Evolutionary conservation across 2,329 filamentous ascomycete genomes (phyloP).

Genomic region (Cercospora nicotianae): DNA sequence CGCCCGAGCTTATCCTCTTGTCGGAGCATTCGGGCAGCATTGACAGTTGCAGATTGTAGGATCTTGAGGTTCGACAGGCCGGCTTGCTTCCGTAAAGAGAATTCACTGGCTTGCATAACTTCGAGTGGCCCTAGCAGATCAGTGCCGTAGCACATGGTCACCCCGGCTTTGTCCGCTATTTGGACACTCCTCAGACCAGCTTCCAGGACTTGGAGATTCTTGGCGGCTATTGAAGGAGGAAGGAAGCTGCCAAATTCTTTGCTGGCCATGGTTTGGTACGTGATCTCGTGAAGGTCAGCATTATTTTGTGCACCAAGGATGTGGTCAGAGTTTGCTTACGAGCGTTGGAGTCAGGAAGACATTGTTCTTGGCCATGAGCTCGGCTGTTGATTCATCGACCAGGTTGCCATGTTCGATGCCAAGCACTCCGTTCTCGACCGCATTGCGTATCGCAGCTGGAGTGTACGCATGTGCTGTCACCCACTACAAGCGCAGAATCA

Average conservation of each 20-base stretch:
- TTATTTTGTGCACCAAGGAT: not conserved
- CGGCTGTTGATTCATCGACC: slow-evolving; percentile 58
- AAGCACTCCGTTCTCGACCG: slow-evolving; percentile 55
- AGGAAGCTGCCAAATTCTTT: slow-evolving; percentile 48
- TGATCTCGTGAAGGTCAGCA: slow-evolving; percentile 24
- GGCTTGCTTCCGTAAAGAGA: slow-evolving; percentile 48
- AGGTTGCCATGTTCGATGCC: slow-evolving; percentile 63
- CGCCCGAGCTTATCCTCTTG: slow-evolving; percentile 52
- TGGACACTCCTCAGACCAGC: slow-evolving; percentile 50
- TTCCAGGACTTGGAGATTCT: slow-evolving; percentile 54
- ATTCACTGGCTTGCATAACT: slow-evolving; percentile 53
- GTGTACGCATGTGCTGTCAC: slow-evolving; percentile 63
- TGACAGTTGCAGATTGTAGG: slow-evolving; percentile 55
- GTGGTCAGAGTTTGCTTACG: slow-evolving; percentile 30
- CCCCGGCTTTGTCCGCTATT: slow-evolving; percentile 54
- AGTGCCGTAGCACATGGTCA: slow-evolving; percentile 58
- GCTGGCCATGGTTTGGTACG: slow-evolving; percentile 53
- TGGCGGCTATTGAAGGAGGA: slow-evolving; percentile 47
- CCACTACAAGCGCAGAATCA: slow-evolving; percentile 4
- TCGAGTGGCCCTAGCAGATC: slow-evolving; percentile 56
- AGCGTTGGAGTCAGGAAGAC: slow-evolving; percentile 58
- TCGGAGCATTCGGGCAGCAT: slow-evolving; percentile 53
- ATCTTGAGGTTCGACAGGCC: slow-evolving; percentile 47
- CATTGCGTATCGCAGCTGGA: slow-evolving; percentile 54
- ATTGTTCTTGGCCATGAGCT: slow-evolving; percentile 52